Evolutionary conservation across 2,329 filamentous ascomycete genomes (phyloP).

Genomic region (Colletotrichum tabaci): DNA sequence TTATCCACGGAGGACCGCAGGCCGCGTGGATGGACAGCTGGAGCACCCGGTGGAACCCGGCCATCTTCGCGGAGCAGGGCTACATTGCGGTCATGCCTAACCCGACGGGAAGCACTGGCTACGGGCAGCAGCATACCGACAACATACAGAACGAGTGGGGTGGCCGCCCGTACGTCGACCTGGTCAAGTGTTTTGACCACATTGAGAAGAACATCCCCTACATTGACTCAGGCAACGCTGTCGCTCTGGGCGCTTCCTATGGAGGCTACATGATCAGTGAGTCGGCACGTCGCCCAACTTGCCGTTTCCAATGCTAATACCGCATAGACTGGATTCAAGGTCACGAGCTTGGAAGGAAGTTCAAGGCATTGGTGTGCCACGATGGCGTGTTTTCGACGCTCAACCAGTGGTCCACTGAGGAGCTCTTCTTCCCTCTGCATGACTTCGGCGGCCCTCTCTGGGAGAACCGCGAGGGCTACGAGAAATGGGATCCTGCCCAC

Average conservation of each 20-base stretch:
- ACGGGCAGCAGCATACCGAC: slow-evolving; percentile 83
- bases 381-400: slow-evolving; percentile 86
- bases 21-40: slow-evolving; percentile 82
- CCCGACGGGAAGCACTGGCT: slow-evolving; percentile 86
- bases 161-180: slow-evolving; percentile 85
- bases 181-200: slow-evolving; percentile 84
- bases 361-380: slow-evolving; percentile 90
- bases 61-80: slow-evolving; percentile 88
- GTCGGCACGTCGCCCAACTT: slow-evolving; percentile 41
- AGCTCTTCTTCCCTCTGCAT: slow-evolving; percentile 80
- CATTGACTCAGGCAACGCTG: slow-evolving; percentile 78
- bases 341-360: slow-evolving; percentile 83
- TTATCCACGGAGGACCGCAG: slow-evolving; percentile 89
- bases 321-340: slow-evolving; percentile 88
- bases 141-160: slow-evolving; percentile 88
- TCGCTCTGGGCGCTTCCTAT: slow-evolving; percentile 82
- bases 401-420: slow-evolving; percentile 75
- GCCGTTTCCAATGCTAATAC: slow-evolving; percentile 43
- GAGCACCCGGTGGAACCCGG: slow-evolving; percentile 89
- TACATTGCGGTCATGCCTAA: slow-evolving; percentile 88
- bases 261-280: slow-evolving; percentile 82
- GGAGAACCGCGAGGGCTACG: slow-evolving; percentile 75
- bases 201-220: slow-evolving; percentile 76
- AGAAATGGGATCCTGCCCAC: slow-evolving; percentile 78
- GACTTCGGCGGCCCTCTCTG: slow-evolving; percentile 76